These are phyloP conservation scores for Fusarium begoniae DNA, from an alignment of 2,329 filamentous ascomycete species.

Conservation along the genomic window DNA sequence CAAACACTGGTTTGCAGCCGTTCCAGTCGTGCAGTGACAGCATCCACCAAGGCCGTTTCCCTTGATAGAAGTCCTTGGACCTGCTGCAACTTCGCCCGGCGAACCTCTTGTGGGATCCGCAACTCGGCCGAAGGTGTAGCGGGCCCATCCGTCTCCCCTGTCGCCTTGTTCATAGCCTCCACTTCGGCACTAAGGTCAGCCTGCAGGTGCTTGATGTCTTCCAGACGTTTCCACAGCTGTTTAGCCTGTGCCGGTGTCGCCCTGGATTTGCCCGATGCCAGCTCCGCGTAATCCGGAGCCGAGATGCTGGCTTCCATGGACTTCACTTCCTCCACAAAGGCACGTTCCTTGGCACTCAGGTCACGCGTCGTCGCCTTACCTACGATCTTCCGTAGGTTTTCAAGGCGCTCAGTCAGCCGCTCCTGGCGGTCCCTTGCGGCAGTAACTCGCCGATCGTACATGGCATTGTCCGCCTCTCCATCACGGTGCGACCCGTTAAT, in stretches of 20 bases:
- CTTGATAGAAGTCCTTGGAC: conserved; percentile 71
- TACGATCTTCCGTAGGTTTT: conserved; percentile 61
- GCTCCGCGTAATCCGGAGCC: conserved; percentile 44
- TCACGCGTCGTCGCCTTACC: conserved; percentile 54
- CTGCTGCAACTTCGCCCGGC: conserved; percentile 70
- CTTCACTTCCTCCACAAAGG: conserved; percentile 58
- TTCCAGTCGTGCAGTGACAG: conserved; percentile 69
- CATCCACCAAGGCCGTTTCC: conserved; percentile 74
- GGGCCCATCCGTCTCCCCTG: conserved; percentile 39
- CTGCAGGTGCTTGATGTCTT: conserved; percentile 64
- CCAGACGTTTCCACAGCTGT: conserved; percentile 65
- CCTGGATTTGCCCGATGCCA: conserved; percentile 48
- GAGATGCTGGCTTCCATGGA: conserved; percentile 64
- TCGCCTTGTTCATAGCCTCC: conserved; percentile 52
- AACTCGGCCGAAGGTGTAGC: conserved; percentile 52
- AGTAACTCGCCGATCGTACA: conserved; percentile 67
- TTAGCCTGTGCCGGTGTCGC: conserved; percentile 47
- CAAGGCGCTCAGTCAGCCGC: conserved; percentile 66
- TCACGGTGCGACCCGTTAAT: conserved; percentile 61
- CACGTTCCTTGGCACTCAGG: conserved; percentile 56
- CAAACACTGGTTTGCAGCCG: conserved; percentile 54
- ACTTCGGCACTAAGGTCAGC: conserved; percentile 63
- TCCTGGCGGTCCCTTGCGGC: conserved; percentile 65
- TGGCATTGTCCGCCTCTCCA: conserved; percentile 62
- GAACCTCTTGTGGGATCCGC: conserved; percentile 67